Percentiles rank a stretch among this genome's conserved stretches.
These are phyloP conservation scores for Calonectria hawksworthii DNA, from an alignment of 2,329 filamentous ascomycete species.

Conservation along the genomic window DNA sequence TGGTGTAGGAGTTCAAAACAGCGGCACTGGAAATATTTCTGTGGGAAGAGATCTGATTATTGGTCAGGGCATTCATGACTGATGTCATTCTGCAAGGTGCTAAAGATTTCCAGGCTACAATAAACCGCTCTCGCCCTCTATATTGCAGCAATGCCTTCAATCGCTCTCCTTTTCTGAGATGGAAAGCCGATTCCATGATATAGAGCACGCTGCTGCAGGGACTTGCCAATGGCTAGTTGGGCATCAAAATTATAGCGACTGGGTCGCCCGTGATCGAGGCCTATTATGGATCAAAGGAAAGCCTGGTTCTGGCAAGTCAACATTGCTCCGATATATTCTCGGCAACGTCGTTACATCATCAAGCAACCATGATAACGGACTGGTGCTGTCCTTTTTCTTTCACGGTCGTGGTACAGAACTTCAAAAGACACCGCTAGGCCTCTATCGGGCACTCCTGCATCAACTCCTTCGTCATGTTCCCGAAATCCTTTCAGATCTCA, in stretches of 20 bases:
- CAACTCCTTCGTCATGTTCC: constrained; percentile 47
- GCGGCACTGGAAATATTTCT: background rate
- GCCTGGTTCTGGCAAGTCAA: background rate
- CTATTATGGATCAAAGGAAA: background rate
- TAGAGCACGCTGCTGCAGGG: background rate
- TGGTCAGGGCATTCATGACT: background rate
- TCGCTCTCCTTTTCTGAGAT: background rate
- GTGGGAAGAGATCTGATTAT: background rate
- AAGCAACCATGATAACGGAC: background rate
- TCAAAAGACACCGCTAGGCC: background rate
- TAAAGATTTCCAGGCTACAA: background rate
- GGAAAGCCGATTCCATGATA: background rate
- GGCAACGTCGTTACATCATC: background rate
- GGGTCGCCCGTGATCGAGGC: background rate
- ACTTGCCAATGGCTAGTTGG: background rate
- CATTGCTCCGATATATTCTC: background rate
- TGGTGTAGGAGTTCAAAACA: background rate
- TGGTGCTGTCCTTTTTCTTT: background rate
- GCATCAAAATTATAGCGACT: background rate
- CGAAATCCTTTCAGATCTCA: constrained; percentile 33
- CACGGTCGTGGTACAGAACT: background rate
- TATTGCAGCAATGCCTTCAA: background rate
- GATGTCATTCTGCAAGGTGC: too few relatives aligned
- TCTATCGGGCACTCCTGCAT: constrained; percentile 43
- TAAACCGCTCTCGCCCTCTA: background rate